Evolutionary conservation across 2,329 filamentous ascomycete species (phyloP).

Genomic region (Ramularia collo-cygni): DNA sequence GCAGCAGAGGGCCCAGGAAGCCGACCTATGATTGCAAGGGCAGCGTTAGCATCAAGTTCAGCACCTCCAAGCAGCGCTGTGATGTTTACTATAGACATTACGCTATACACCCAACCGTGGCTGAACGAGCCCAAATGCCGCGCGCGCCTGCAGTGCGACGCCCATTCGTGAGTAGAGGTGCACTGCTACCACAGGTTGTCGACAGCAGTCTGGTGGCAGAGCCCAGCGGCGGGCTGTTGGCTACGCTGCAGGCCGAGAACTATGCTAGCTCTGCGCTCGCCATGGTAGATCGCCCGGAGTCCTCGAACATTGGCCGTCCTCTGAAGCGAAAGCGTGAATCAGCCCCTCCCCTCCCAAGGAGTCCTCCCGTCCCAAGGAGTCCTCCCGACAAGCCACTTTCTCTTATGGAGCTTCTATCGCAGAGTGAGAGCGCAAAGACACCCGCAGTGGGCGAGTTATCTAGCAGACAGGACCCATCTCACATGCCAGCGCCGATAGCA

Average conservation of each 20-base stretch:
- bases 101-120: slow-evolving; percentile 41
- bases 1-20: slow-evolving; percentile 28
- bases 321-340: slow-evolving; percentile 25
- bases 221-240: slow-evolving; percentile 14
- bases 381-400: too few relatives aligned
- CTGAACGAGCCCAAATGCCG: too few relatives aligned
- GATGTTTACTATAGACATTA: slow-evolving; percentile 43
- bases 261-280: slow-evolving; percentile 9
- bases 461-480: too few relatives aligned
- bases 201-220: too few relatives aligned
- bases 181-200: too few relatives aligned
- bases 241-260: slow-evolving; percentile 12
- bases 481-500: slow-evolving; percentile 17
- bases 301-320: slow-evolving; percentile 12
- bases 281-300: slow-evolving; percentile 7
- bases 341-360: too few relatives aligned
- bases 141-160: too few relatives aligned
- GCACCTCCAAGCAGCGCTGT: slow-evolving; percentile 34
- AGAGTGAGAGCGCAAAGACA: too few relatives aligned
- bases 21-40: slow-evolving; percentile 45
- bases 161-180: too few relatives aligned
- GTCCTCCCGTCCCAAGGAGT: too few relatives aligned
- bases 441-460: too few relatives aligned
- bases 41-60: slow-evolving; percentile 43
- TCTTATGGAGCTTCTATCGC: too few relatives aligned